These are phyloP conservation scores for Penicillium glabrum DNA, from an alignment of 2,329 filamentous ascomycete species.

Conservation along the genomic window DNA sequence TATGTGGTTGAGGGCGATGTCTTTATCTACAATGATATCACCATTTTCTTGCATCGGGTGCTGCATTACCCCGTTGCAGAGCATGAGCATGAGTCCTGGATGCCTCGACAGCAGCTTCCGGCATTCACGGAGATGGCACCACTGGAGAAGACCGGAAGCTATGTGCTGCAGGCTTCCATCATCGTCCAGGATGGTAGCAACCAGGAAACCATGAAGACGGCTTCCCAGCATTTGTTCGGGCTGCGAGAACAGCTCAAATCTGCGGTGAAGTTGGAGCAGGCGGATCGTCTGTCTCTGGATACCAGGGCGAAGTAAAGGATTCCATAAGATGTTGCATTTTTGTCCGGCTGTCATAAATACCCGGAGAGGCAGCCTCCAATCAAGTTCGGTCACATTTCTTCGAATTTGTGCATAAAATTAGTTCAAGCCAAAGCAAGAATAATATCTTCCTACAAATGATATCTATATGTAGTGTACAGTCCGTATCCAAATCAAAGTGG, in stretches of 20 bases:
- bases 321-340: neutral
- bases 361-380: slow-evolving; percentile 22
- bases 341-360: slow-evolving; percentile 17
- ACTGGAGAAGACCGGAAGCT: slow-evolving; percentile 58
- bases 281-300: slow-evolving; percentile 60
- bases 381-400: neutral
- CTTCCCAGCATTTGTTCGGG: slow-evolving; percentile 54
- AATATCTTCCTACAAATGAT: neutral
- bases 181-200: slow-evolving; percentile 57
- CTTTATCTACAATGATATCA: slow-evolving; percentile 58
- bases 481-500: neutral
- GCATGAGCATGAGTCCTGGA: slow-evolving; percentile 21
- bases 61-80: slow-evolving; percentile 46
- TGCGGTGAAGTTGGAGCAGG: slow-evolving; percentile 57
- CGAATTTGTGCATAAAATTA: neutral
- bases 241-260: slow-evolving; percentile 57
- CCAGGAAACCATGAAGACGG: slow-evolving; percentile 54
- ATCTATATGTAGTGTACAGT: neutral
- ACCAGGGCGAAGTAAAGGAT: slow-evolving; percentile 55
- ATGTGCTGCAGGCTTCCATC: slow-evolving; percentile 59
- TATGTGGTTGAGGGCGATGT: slow-evolving; percentile 58
- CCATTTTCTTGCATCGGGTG: slow-evolving; percentile 58
- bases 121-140: slow-evolving; percentile 47
- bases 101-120: slow-evolving; percentile 43
- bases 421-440: neutral